Conservation (phyloP, 2,329 filamentous ascomycete species). For the Periconia sp. region DNA sequence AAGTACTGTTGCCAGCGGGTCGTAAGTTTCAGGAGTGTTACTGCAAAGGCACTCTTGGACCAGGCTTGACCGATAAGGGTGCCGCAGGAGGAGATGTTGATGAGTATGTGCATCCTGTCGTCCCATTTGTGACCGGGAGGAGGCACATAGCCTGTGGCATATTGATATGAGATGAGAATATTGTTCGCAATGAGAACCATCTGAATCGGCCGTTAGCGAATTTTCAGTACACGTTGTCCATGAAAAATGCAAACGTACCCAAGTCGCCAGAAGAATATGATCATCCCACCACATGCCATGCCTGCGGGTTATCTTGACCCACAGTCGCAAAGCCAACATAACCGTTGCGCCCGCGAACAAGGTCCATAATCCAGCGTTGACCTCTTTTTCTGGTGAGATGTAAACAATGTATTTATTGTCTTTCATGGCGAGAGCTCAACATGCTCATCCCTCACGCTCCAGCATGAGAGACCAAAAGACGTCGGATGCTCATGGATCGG, state of each 20-base stretch:
- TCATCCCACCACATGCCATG: conserved; percentile 47
- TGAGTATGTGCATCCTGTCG: conserved; percentile 57
- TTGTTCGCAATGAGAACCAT: conserved; percentile 50
- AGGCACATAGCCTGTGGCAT: conserved; percentile 52
- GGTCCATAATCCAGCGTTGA: conserved; percentile 44
- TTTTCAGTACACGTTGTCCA: neutral
- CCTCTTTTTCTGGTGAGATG: conserved; percentile 38
- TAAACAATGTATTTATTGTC: conserved; percentile 18
- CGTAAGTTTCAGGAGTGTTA: conserved; percentile 47
- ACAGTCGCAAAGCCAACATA: conserved; percentile 40
- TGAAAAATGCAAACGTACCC: conserved; percentile 27
- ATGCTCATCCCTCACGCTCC: conserved; percentile 4
- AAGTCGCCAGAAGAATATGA: conserved; percentile 40
- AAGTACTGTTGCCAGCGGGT: conserved; percentile 48
- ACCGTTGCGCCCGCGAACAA: conserved; percentile 41
- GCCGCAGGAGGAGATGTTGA: conserved; percentile 48
- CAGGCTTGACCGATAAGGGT: conserved; percentile 42
- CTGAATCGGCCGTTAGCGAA: conserved; percentile 30
- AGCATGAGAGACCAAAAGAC: neutral
- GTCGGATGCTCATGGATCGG: conserved; percentile 1
- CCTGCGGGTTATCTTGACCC: conserved; percentile 41
- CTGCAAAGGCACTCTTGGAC: conserved; percentile 44
- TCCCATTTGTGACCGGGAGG: conserved; percentile 46
- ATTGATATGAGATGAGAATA: conserved; percentile 50
- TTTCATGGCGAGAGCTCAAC: conserved; percentile 2